Conservation (phyloP, 192 early-diverging fungal species). For the Coemansia sp. region DNA sequence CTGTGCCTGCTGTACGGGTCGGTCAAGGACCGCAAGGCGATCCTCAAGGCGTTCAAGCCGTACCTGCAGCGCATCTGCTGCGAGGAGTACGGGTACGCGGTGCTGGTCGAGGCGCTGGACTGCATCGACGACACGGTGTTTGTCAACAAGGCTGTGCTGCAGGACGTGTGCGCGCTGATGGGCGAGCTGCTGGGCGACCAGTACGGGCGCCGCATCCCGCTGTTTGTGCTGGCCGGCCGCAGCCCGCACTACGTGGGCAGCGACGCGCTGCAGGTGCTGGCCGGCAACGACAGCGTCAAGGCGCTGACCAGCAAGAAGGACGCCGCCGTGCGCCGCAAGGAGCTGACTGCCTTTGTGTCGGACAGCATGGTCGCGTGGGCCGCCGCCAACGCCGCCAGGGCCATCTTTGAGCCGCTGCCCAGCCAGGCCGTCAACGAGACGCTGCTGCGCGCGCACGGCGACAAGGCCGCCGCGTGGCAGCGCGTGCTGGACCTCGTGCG, state of each 20-base stretch:
- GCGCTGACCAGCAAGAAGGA: constrained; percentile 88
- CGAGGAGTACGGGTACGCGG: constrained; percentile 89
- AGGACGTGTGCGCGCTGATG: constrained; percentile 39
- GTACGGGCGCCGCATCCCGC: constrained; percentile 74
- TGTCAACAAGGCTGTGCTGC: constrained; percentile 71
- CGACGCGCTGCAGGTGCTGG: constrained; percentile 68
- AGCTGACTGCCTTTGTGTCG: constrained; percentile 67
- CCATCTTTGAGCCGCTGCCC: constrained; percentile 65
- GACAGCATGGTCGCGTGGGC: constrained; percentile 61
- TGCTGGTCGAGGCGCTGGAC: constrained; percentile 80
- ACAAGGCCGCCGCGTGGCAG: constrained; percentile 26
- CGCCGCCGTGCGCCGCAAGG: constrained; percentile 57
- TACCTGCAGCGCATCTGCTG: constrained; percentile 74
- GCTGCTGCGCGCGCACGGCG: constrained; percentile 61
- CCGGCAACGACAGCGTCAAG: constrained; percentile 65
- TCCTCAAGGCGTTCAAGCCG: constrained; percentile 82
- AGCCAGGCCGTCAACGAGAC: constrained; percentile 72
- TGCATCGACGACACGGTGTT: constrained; percentile 92
- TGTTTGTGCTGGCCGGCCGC: constrained; percentile 81
- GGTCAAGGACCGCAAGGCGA: constrained; percentile 89
- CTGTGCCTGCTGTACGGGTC: constrained; percentile 73
- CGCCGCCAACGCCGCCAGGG: constrained; percentile 50
- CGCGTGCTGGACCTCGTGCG: constrained; percentile 24
- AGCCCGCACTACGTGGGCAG: constrained; percentile 68
- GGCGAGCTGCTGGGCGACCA: constrained; percentile 67